Evolutionary conservation across 2,329 filamentous ascomycete species (phyloP), one percentile per base, ranked within the genome.

Genomic region (Hypoxylon sp.): DNA sequence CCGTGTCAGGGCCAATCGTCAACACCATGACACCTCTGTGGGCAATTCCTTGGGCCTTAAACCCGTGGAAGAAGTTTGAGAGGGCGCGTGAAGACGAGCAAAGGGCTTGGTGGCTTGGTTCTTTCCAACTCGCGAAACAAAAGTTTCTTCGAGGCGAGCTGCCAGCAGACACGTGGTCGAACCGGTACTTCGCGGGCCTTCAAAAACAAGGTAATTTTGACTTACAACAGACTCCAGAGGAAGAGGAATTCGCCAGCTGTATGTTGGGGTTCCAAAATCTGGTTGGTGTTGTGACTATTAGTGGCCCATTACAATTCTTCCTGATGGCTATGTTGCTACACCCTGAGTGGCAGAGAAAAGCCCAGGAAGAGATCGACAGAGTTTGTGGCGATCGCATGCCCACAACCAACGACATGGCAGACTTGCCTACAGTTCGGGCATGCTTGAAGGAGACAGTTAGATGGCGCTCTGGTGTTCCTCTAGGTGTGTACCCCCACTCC

Each of bases 381-480:
- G 84, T 88, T 1, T 87, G 85, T 60, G 86, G 86, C 14, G 81
- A 86, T 64, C 81, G 84, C 19, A 81, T 88, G 78, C 87, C 87
- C 0, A 83, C 78, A 13, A 81, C 85, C 35, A 78, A 79, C 6
- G 85, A 89, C 72, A 84, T 83, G 70, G 77, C 83, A 1, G 76
- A 83, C 14, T 77, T 89, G 19, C 87, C 87, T 0, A 86, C 81
- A 0, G 81, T 88, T 9, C 80, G 86, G 14, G 87, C 87, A 1
- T 85, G 85, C 46, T 77, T 89, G 26, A 88, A 89, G 76, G 87
- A 90, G 77, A 86, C 85, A 13, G 75, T 88, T n/a, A 80, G 87
- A 48, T 89, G 87, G 87, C 80, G 86, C 56, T 87, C 86, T 3
- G 83, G 85, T 37, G 85, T 88, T 3, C 85, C 86, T 10, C 79